Conservation (phyloP, 2,329 filamentous ascomycete genomes). For the Cladosporium halotolerans region DNA sequence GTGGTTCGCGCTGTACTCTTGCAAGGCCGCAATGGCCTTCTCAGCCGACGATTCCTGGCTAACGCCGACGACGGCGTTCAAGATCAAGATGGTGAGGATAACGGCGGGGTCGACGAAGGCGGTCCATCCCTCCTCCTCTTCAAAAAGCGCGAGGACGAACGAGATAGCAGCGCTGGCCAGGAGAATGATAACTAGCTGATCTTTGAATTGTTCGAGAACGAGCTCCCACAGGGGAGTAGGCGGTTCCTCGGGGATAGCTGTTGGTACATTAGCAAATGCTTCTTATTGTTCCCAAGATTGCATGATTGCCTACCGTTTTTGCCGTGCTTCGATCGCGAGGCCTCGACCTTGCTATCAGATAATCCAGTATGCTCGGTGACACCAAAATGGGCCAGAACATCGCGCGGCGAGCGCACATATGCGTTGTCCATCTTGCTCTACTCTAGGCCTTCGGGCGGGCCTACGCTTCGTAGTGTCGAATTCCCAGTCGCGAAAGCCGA, state of each 20-base stretch:
- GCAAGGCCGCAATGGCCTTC: constrained; percentile 93
- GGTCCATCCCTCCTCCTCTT: constrained; percentile 89
- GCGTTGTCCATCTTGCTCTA: constrained; percentile 31
- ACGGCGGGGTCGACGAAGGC: constrained; percentile 95
- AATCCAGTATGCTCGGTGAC: constrained; percentile 30
- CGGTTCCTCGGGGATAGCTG: constrained; percentile 78
- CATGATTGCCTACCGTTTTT: constrained; percentile 30
- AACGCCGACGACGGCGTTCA: constrained; percentile 95
- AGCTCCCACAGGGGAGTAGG: constrained; percentile 95
- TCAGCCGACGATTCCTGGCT: constrained; percentile 98
- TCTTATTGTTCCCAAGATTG: neutral
- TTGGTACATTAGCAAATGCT: constrained; percentile 10
- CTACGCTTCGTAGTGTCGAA: too few species aligned
- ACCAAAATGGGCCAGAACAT: constrained; percentile 33
- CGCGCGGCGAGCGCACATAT: constrained; percentile 27
- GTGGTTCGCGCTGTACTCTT: constrained; percentile 98
- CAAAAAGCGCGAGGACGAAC: constrained; percentile 86
- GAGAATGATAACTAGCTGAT: constrained; percentile 93
- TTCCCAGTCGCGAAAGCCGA: too few species aligned
- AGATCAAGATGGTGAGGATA: constrained; percentile 91
- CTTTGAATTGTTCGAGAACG: constrained; percentile 97
- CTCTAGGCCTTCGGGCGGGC: neutral
- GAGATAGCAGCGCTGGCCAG: constrained; percentile 89
- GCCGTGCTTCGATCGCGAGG: constrained; percentile 30
- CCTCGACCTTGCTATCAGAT: constrained; percentile 25